phyloP scores from a whole-genome alignment of 495 filamentous ascomycete genomes.

The Thermothielavioides terrestris region DNA sequence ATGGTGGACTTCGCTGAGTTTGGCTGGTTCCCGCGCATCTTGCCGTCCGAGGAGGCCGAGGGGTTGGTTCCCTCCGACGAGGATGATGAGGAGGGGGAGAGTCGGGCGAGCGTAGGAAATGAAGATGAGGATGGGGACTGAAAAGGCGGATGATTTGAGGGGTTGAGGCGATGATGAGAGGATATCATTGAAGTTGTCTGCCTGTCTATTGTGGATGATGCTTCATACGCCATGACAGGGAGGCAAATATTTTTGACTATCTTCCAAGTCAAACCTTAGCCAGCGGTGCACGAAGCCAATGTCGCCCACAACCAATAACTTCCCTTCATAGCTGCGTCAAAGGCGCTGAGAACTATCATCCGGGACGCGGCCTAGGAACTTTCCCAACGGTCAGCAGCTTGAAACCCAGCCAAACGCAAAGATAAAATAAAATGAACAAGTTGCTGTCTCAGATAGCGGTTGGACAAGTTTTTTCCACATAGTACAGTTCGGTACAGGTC shows the following conservation, averaged over 20 bases:
- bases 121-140: conserved; percentile 7
- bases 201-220: no score
- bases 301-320: no score
- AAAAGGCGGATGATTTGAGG: background rate
- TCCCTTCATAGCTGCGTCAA: no score
- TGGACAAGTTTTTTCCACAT: conserved; percentile 59
- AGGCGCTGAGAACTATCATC: background rate
- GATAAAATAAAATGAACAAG: conserved; percentile 1
- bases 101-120: no score
- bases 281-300: no score
- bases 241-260: no score
- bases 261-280: no score
- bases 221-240: no score
- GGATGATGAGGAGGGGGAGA: conserved; percentile 13
- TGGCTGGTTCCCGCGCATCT: conserved; percentile 65
- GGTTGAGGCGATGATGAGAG: background rate
- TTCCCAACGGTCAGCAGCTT: conserved; percentile 19
- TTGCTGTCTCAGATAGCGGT: conserved; percentile 64
- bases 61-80: conserved; percentile 9
- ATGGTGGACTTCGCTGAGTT: conserved; percentile 56
- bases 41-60: conserved; percentile 43
- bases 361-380: background rate
- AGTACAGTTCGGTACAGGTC: conserved; percentile 63
- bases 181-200: no score
- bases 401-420: conserved; percentile 1